These are phyloP conservation scores for Penicillium sp. DNA, from an alignment of 2,329 filamentous ascomycete genomes.

Conservation along the genomic window DNA sequence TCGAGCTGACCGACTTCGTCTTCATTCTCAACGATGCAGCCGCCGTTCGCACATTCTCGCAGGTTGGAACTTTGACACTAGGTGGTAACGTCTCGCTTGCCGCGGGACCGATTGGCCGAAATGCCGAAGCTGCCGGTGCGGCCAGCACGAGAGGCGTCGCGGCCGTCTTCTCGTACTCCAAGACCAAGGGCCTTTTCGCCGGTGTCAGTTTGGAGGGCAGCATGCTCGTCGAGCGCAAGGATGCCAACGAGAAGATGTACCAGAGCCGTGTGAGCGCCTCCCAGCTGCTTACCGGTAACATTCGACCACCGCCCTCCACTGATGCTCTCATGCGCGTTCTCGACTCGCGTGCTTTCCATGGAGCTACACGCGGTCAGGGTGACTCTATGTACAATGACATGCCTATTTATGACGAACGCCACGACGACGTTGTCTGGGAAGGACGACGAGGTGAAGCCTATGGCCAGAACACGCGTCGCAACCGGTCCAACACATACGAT, in stretches of 20 bases:
- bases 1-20: slow-evolving; percentile 68
- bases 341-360: slow-evolving; percentile 80
- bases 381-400: slow-evolving; percentile 89
- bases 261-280: slow-evolving; percentile 75
- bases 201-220: slow-evolving; percentile 93
- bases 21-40: slow-evolving; percentile 93
- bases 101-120: slow-evolving; percentile 87
- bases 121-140: slow-evolving; percentile 92
- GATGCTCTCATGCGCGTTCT: slow-evolving; percentile 81
- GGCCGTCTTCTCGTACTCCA: slow-evolving; percentile 94
- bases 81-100: slow-evolving; percentile 96
- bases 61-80: slow-evolving; percentile 84
- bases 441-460: slow-evolving; percentile 68
- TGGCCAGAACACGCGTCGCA: slow-evolving; percentile 62
- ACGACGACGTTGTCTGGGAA: slow-evolving; percentile 83
- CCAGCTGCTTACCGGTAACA: slow-evolving; percentile 75
- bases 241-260: slow-evolving; percentile 97
- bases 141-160: slow-evolving; percentile 86
- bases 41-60: slow-evolving; percentile 91
- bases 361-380: slow-evolving; percentile 52
- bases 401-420: slow-evolving; percentile 79
- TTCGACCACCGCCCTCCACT: slow-evolving; percentile 76
- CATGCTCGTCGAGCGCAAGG: slow-evolving; percentile 87
- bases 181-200: slow-evolving; percentile 95
- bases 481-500: slow-evolving; percentile 53